Evolutionary conservation across 495 filamentous ascomycete genomes (phyloP), one percentile per base, ranked within the genome.

Genomic region (Echria macrotheca): DNA sequence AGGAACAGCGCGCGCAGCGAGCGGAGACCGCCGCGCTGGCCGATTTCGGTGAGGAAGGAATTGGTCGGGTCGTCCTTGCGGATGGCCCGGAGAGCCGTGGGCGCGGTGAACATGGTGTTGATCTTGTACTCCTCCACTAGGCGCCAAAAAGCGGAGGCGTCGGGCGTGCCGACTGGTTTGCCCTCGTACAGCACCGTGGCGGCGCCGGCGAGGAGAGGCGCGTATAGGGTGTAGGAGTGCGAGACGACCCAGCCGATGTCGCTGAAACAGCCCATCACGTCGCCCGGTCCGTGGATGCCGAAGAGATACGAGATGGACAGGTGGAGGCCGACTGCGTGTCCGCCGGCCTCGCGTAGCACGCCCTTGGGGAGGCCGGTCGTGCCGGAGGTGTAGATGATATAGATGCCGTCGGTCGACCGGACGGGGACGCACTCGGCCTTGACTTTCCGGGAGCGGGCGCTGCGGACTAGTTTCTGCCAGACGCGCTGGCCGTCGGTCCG

Each of bases 341-440:
- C 91, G 5, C 85, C 90, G 15, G 86, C 85, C 64, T 89, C 80
- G 28, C 91, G 76, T 2, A 95, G 66, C 0, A 96, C 89, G 10
- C 91, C 91, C 71, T 96, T 96, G 0, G 91, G 91, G 1, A 85
- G 67, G 1, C 91, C 89, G 1, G 89, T 96, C 2, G 90, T 95
- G 14, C 89, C 87, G 32, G 61, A 68, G 1, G 90, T 96, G 58
- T 95, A 95, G 41, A 96, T 95, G 52, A 96, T 87, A 67, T 96
- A 96, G 15, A 95, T 63, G 2, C 75, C 80, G 54, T 95, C 89
- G 6, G 75, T 80, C 36, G 87, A 85, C 47, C 76, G 80, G 3
- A 94, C 82, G 0, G 90, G 83, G 9, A 95, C 87, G 33, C 85
- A 77, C 1, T 71, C 80, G 5, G 84, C 81, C 61, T 74, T 82